phyloP scores from a whole-genome alignment of 164 flowering plant genomes.

The Macadamia integrifolia region DNA sequence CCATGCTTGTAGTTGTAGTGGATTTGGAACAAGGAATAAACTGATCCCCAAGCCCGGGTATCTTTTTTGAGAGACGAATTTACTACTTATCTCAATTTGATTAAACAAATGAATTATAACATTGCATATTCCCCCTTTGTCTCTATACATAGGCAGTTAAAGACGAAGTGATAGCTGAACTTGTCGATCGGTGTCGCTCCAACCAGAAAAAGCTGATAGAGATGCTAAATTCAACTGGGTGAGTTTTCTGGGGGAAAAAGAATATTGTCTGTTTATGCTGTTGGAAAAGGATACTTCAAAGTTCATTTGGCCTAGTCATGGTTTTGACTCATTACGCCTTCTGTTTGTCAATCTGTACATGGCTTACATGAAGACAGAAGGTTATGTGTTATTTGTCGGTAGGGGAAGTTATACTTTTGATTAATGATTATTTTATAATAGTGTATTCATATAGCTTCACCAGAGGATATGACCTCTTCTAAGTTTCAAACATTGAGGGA shows the following conservation, averaged over 20 bases:
- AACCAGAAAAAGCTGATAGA: constrained; percentile 85
- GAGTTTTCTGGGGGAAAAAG: constrained; percentile 12
- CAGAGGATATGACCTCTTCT: too few relatives aligned
- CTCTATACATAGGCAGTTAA: constrained; percentile 49
- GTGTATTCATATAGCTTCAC: background rate
- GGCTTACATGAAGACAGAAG: too few relatives aligned
- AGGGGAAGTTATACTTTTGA: background rate
- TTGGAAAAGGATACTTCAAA: too few relatives aligned
- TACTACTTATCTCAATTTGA: background rate
- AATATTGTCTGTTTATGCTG: too few relatives aligned
- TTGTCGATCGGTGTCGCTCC: constrained; percentile 66
- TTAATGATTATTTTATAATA: background rate
- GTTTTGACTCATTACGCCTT: background rate
- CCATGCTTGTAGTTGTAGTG: too few relatives aligned
- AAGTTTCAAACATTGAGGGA: too few relatives aligned
- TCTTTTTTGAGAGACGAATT: background rate
- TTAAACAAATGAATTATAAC: background rate
- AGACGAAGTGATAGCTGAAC: constrained; percentile 90
- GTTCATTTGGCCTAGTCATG: background rate
- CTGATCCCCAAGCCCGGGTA: too few relatives aligned
- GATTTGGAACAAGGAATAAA: too few relatives aligned
- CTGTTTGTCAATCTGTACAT: background rate
- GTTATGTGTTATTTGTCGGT: background rate
- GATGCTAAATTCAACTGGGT: constrained; percentile 75
- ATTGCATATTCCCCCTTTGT: background rate